These are phyloP conservation scores for Mycena alexandri DNA, from an alignment of 768 basidiomycete genomes.

Conservation along the genomic window DNA sequence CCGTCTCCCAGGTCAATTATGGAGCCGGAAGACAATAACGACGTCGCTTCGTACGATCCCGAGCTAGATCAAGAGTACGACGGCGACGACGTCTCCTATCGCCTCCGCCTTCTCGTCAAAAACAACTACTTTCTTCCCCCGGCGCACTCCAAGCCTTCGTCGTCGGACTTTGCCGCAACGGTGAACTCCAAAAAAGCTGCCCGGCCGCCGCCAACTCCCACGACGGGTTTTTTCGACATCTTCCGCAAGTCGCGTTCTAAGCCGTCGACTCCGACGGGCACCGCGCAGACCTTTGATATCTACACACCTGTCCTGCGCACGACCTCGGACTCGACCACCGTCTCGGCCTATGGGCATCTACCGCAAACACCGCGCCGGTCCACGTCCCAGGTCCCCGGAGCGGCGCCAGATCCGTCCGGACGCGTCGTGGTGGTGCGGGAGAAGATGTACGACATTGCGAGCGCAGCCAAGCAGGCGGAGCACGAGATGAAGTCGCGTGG, in stretches of 20 bases:
- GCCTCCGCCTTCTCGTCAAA: constrained; percentile 84
- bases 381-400: constrained; percentile 51
- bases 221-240: constrained; percentile 69
- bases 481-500: constrained; percentile 74
- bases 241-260: constrained; percentile 74
- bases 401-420: constrained; percentile 57
- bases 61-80: constrained; percentile 67
- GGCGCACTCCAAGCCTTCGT: constrained; percentile 85
- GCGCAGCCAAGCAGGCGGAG: constrained; percentile 82
- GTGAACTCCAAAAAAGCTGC: constrained; percentile 59
- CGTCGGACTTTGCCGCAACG: constrained; percentile 68
- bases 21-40: constrained; percentile 56
- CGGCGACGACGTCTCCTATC: constrained; percentile 87
- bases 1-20: constrained; percentile 71
- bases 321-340: constrained; percentile 73
- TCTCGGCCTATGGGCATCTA: constrained; percentile 54
- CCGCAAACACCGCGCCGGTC: constrained; percentile 52
- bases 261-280: constrained; percentile 62
- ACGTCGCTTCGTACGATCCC: constrained; percentile 61
- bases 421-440: constrained; percentile 89
- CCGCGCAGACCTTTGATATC: constrained; percentile 51
- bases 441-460: constrained; percentile 76
- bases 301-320: constrained; percentile 68
- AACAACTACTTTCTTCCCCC: constrained; percentile 93
- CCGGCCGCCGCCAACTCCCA: constrained; percentile 56